These are phyloP conservation scores for Diaporthe sp. DNA, from an alignment of 2,329 filamentous ascomycete genomes.

Conservation along the genomic window DNA sequence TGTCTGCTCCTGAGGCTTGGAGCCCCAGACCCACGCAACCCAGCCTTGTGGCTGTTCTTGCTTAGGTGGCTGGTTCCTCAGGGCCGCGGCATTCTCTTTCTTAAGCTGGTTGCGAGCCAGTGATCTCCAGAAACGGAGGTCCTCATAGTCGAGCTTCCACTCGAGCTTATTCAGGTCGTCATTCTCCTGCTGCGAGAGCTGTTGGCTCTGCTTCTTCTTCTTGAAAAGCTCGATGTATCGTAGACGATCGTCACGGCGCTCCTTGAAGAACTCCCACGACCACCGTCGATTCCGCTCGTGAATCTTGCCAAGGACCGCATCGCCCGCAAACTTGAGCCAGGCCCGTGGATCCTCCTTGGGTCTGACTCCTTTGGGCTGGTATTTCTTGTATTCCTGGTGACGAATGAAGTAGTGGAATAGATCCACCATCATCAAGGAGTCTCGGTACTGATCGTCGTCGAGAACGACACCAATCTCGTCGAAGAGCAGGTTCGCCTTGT, in stretches of 20 bases:
- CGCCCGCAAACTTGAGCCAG: constrained; percentile 92
- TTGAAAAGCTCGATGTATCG: constrained; percentile 97
- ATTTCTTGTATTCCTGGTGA: constrained; percentile 95
- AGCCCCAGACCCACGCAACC: constrained; percentile 92
- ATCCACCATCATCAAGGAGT: constrained; percentile 97
- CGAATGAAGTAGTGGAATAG: constrained; percentile 98
- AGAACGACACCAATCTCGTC: constrained; percentile 98
- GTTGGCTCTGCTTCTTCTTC: constrained; percentile 84
- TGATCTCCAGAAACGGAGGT: constrained; percentile 96
- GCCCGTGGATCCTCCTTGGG: constrained; percentile 92
- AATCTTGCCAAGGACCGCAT: constrained; percentile 92
- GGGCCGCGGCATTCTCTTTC: constrained; percentile 93
- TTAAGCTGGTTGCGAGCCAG: constrained; percentile 92
- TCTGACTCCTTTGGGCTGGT: constrained; percentile 83
- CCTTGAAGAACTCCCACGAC: constrained; percentile 96
- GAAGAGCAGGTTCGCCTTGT: constrained; percentile 92
- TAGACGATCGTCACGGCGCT: constrained; percentile 89
- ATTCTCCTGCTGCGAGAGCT: constrained; percentile 77
- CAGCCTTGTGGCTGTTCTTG: constrained; percentile 79
- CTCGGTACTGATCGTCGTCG: constrained; percentile 96
- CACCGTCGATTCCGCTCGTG: constrained; percentile 93
- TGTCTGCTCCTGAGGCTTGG: constrained; percentile 71
- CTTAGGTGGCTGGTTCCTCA: constrained; percentile 70
- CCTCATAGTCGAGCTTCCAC: constrained; percentile 91
- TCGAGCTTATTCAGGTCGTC: constrained; percentile 83